Percentiles rank a stretch among this genome's conserved stretches.
Conservation (phyloP, 495 filamentous ascomycete species). For the Aspergillus sclerotioniger region DNA sequence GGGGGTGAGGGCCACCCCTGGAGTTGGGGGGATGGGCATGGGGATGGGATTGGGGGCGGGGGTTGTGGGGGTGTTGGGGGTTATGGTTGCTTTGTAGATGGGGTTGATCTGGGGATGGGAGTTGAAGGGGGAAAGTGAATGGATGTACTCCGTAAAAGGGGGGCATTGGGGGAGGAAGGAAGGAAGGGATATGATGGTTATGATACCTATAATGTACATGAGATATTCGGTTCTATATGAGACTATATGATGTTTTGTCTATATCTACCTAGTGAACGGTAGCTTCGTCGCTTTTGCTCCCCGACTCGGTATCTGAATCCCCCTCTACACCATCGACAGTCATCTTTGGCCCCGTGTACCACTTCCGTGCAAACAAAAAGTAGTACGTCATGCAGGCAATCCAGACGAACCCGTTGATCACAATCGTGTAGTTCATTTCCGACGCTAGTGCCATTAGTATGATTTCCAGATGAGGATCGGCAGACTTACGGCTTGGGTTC, state of each 20-base stretch:
- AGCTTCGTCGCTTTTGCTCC: not conserved
- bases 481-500: constrained; percentile 44
- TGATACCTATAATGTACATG: not conserved
- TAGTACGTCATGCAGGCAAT: constrained; percentile 60
- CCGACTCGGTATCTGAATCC: not conserved
- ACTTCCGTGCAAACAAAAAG: constrained; percentile 61
- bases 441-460: constrained; percentile 29
- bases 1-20: constrained; percentile 19
- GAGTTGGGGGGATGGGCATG: too few species aligned
- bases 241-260: not conserved
- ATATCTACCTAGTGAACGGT: not conserved
- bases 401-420: constrained; percentile 65
- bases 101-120: not conserved
- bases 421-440: constrained; percentile 66
- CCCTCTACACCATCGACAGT: constrained; percentile 49
- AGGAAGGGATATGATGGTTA: not conserved
- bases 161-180: not conserved
- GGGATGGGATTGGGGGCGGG: constrained; percentile 25
- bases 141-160: too few species aligned
- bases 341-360: constrained; percentile 73
- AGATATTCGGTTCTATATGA: not conserved
- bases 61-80: constrained; percentile 34
- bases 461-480: not conserved
- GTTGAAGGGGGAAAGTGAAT: not conserved
- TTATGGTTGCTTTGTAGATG: constrained; percentile 40